A percentile compares a stretch with the other conserved stretches of the same genome.
Evolutionary conservation across 768 basidiomycete species (phyloP).

Genomic region (Tylopilus rubrobrunneus): DNA sequence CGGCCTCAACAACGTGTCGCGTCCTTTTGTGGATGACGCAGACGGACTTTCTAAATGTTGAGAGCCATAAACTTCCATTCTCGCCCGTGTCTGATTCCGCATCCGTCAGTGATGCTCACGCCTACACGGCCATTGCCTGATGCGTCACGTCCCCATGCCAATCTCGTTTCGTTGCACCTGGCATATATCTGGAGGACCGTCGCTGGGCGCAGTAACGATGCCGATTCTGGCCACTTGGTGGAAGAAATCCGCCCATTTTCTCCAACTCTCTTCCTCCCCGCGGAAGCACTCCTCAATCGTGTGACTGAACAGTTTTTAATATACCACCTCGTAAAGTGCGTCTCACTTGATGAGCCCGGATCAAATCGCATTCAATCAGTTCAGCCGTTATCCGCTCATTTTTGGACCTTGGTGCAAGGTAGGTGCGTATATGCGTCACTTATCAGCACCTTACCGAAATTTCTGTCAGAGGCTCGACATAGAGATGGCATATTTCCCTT

Average conservation of each 20-base stretch:
- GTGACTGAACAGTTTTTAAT: slow-evolving; percentile 51
- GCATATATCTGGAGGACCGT: slow-evolving; percentile 38
- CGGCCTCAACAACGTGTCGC: slow-evolving; percentile 57
- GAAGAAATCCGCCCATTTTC: slow-evolving; percentile 48
- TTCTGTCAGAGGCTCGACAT: slow-evolving; percentile 49
- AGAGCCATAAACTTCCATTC: slow-evolving; percentile 8
- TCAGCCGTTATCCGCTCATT: slow-evolving; percentile 72
- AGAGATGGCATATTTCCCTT: slow-evolving; percentile 47
- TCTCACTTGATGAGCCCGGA: slow-evolving; percentile 5
- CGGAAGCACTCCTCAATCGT: slow-evolving; percentile 48
- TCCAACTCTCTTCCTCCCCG: slow-evolving; percentile 50
- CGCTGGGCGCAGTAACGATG: slow-evolving; percentile 1
- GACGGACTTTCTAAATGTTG: slow-evolving; percentile 41
- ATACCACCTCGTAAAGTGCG: slow-evolving; percentile 58
- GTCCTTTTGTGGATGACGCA: slow-evolving; percentile 43
- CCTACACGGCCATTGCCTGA: slow-evolving; percentile 35
- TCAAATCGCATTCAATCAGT: slow-evolving; percentile 9
- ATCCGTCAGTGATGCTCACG: slow-evolving; percentile 36
- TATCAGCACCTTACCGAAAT: neutral
- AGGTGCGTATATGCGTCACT: slow-evolving; percentile 17
- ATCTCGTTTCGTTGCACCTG: slow-evolving; percentile 37
- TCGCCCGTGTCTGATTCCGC: slow-evolving; percentile 6
- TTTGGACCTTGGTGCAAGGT: slow-evolving; percentile 71
- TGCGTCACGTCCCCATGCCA: slow-evolving; percentile 24
- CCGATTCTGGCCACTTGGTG: slow-evolving; percentile 26